Base-by-base conservation (phyloP, 768 basidiomycete species). In the Boletus edulis region DNA sequence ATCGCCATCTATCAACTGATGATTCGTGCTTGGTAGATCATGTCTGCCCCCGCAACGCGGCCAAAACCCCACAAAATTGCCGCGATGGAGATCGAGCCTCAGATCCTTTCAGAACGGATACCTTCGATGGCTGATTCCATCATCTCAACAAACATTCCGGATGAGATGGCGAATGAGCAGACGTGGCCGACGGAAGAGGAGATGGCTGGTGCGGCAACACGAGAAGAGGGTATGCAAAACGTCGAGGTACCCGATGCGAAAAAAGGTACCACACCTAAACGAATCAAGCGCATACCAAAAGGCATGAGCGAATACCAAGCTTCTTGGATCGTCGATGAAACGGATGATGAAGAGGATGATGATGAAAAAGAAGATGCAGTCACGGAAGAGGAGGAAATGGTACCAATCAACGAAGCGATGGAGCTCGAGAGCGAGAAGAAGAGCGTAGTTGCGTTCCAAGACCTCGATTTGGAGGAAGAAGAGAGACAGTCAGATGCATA, bases 101-200 rank as follows among this genome's bases (percentile, higher is more conserved):
- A 72, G 24, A 39, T 70, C 3, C 69, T 96, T 15, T 87, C 86
- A 0, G 84, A 87, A 62, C 85, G 87, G 0, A 75, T 81, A 48
- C 64, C 76, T 1, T 78, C 82, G 0, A 77, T 83, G 1, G 90
- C 88, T 1, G 95, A 98, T 69, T 94, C 94, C 7, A 74, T 98
- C 46, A 81, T 91, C 13, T 94, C 93, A 2, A 86, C 81, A 47
- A 94, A 96, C 68, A 85, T 90, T 22, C 91, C 89, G 5, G 94
- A 98, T 63, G 86, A 91, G 53, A 80, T 97, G 72, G 84, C 80
- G 35, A 97, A 96, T 67, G 96, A 99, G 64, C 96, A 99, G 70
- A 99, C 96, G 0, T 98, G 96, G 95, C 96, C 96, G 1, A 96
- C 94, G 0, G 94, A 98, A 68, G 96, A 98, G 65, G 96, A 98